These are phyloP conservation scores for Herpetomonas samuelpessoai DNA, from an alignment of 208 protist genomes.

Conservation along the genomic window DNA sequence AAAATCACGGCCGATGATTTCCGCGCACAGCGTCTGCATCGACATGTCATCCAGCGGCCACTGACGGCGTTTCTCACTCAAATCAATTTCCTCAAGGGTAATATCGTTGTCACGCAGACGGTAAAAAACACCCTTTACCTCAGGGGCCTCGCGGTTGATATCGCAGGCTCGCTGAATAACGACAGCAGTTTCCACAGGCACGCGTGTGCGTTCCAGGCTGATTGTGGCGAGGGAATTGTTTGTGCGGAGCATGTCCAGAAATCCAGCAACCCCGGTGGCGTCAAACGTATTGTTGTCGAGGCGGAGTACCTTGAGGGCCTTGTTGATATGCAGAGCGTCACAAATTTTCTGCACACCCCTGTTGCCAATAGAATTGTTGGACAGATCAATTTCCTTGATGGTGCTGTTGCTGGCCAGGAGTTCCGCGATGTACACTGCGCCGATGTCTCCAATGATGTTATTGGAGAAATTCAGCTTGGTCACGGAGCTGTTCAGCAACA, in stretches of 20 bases:
- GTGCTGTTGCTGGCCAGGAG: constrained; percentile 61
- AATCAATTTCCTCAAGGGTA: constrained; percentile 42
- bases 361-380: constrained; percentile 75
- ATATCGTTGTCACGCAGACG: constrained; percentile 50
- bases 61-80: constrained; percentile 32
- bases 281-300: constrained; percentile 72
- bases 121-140: constrained; percentile 64
- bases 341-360: constrained; percentile 59
- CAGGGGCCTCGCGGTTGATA: constrained; percentile 65
- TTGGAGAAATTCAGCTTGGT: constrained; percentile 66
- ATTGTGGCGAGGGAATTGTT: constrained; percentile 56
- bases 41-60: constrained; percentile 59
- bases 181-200: constrained; percentile 25
- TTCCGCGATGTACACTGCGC: constrained; percentile 55
- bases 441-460: constrained; percentile 82
- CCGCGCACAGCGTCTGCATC: constrained; percentile 52
- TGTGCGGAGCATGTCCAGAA: constrained; percentile 53
- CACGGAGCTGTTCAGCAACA: constrained; percentile 56
- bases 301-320: constrained; percentile 50
- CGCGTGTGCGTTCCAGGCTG: constrained; percentile 50
- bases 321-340: constrained; percentile 72
- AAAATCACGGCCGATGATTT: constrained; percentile 33
- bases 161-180: constrained; percentile 55
- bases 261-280: constrained; percentile 34
- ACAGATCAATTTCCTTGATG: constrained; percentile 48